These are phyloP conservation scores for Cutaneotrichosporon mucoides DNA, from an alignment of 1,284 basidiomycete genomes.

Conservation along the genomic window DNA sequence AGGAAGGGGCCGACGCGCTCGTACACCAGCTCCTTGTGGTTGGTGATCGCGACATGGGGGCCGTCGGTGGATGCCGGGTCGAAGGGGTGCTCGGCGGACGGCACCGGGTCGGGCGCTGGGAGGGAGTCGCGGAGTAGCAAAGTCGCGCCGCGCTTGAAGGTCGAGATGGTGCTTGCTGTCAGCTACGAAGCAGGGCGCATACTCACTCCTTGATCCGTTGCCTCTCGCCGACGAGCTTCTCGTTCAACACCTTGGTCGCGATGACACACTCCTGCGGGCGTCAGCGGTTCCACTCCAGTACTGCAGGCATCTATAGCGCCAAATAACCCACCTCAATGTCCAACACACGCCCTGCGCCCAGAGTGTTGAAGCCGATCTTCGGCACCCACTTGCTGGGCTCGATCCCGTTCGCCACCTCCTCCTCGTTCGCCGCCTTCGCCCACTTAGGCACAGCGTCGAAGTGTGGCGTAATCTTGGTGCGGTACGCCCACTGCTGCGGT, in stretches of 20 bases:
- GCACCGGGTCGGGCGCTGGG: slow-evolving; percentile 28
- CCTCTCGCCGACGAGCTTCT: slow-evolving; percentile 61
- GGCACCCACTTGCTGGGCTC: slow-evolving; percentile 19
- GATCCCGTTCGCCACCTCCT: neutral
- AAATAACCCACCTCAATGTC: slow-evolving; percentile 78
- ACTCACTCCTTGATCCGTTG: slow-evolving; percentile 66
- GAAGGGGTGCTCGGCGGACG: slow-evolving; percentile 35
- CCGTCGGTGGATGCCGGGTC: slow-evolving; percentile 19
- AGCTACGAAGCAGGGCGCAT: neutral
- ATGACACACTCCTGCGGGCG: slow-evolving; percentile 78
- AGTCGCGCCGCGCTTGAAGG: slow-evolving; percentile 85
- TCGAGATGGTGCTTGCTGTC: slow-evolving; percentile 62
- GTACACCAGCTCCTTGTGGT: slow-evolving; percentile 74
- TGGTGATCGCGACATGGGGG: slow-evolving; percentile 69
- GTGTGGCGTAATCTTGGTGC: slow-evolving; percentile 96
- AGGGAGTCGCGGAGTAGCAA: slow-evolving; percentile 87
- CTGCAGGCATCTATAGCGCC: neutral
- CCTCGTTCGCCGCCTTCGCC: slow-evolving; percentile 7
- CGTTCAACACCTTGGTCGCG: slow-evolving; percentile 76
- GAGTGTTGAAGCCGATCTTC: slow-evolving; percentile 78
- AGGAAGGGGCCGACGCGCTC: slow-evolving; percentile 76
- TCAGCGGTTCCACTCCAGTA: neutral
- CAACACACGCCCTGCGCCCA: slow-evolving; percentile 70
- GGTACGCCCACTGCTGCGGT: slow-evolving; percentile 83
- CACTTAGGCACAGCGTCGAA: slow-evolving; percentile 73